A percentile compares a stretch with the other conserved stretches of the same genome.
phyloP scores from a whole-genome alignment of 306 rosid species.

The Cucurbita pepo region DNA sequence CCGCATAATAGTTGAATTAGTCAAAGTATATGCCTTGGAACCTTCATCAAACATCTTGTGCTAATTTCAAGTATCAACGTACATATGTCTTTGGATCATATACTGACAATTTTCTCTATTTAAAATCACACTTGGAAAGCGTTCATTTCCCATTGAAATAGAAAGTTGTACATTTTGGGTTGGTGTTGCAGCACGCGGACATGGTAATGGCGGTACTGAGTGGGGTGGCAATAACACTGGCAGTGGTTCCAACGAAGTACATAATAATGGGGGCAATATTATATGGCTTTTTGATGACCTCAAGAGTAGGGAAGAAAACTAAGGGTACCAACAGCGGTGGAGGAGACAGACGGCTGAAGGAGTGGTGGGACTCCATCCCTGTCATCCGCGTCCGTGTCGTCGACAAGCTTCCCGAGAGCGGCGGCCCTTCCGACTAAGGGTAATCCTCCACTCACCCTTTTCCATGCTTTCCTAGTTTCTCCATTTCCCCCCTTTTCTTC shows the following conservation, averaged over 20 bases:
- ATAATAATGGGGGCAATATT: slow-evolving; percentile 38
- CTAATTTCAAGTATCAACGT: too few relatives aligned
- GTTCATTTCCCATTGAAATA: background rate
- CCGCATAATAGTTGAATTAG: too few relatives aligned
- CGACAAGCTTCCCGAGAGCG: background rate
- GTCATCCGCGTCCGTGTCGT: slow-evolving; percentile 53
- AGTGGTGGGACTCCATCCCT: slow-evolving; percentile 97
- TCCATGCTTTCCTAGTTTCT: background rate
- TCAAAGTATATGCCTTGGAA: too few relatives aligned
- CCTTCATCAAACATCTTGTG: too few relatives aligned
- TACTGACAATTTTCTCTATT: too few relatives aligned
- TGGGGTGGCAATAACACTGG: slow-evolving; percentile 37
- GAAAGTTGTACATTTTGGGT: background rate
- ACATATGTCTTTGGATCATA: too few relatives aligned
- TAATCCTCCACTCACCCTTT: background rate
- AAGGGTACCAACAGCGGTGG: slow-evolving; percentile 12
- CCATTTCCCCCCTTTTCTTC: too few relatives aligned
- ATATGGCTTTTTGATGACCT: slow-evolving; percentile 30
- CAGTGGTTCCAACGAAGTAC: slow-evolving; percentile 48
- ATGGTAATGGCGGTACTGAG: slow-evolving; percentile 35
- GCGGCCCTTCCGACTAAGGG: background rate
- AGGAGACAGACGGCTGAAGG: slow-evolving; percentile 54
- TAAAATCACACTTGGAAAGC: too few relatives aligned
- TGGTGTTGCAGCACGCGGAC: slow-evolving; percentile 62
- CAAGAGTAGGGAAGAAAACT: slow-evolving; percentile 14